phyloP scores from a whole-genome alignment of 1,284 basidiomycete species.

The Rhodotorula sp. region DNA sequence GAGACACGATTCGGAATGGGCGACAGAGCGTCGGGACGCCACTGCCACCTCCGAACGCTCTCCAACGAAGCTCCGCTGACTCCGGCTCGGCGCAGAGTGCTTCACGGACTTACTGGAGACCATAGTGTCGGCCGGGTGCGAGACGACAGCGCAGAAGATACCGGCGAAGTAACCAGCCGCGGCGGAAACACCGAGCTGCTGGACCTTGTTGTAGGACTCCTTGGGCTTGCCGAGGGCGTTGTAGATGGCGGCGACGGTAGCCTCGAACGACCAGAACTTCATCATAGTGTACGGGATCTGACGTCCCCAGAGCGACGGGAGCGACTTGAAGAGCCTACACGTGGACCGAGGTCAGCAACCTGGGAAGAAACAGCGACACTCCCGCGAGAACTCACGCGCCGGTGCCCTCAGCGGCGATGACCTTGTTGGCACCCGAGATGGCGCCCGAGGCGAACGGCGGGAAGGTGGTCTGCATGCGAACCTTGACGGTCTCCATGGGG shows the following conservation, averaged over 20 bases:
- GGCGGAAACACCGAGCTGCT: constrained; percentile 47
- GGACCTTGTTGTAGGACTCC: constrained; percentile 48
- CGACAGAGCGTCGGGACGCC: too few relatives aligned
- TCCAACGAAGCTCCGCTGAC: neutral
- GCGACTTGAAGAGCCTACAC: constrained; percentile 46
- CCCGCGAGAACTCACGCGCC: constrained; percentile 36
- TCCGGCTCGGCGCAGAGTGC: neutral
- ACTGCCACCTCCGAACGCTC: too few relatives aligned
- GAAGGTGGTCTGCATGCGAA: constrained; percentile 49
- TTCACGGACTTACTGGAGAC: constrained; percentile 33
- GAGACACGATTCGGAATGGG: too few relatives aligned
- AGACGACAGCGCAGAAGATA: constrained; percentile 48
- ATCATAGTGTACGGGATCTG: constrained; percentile 49
- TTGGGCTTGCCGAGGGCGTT: constrained; percentile 43
- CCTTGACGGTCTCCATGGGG: constrained; percentile 49
- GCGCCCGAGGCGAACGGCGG: constrained; percentile 46
- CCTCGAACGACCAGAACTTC: constrained; percentile 47
- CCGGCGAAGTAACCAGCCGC: constrained; percentile 47
- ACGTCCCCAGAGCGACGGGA: constrained; percentile 48
- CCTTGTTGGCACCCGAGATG: constrained; percentile 43
- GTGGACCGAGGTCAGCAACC: neutral
- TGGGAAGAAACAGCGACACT: neutral
- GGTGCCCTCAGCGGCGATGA: constrained; percentile 46
- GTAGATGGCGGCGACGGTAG: constrained; percentile 45
- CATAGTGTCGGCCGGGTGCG: constrained; percentile 49